A percentile compares a stretch with the other conserved stretches of the same genome.
Evolutionary conservation across 306 rosid species (phyloP).

Genomic region (Vigna trinervia): DNA sequence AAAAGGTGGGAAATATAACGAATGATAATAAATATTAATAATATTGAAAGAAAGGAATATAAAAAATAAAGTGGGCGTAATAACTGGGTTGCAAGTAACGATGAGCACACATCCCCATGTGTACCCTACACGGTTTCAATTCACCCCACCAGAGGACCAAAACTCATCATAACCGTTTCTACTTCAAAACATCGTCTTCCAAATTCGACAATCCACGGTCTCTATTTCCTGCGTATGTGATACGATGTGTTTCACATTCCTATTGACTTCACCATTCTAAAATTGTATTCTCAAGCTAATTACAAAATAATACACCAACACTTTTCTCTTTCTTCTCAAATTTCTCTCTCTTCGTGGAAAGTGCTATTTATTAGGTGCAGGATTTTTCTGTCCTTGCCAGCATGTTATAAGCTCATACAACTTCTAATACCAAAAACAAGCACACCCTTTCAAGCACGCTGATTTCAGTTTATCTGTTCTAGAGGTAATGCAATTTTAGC

Average conservation of each 20-base stretch:
- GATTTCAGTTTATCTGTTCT: conserved; percentile 27
- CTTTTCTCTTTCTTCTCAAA: not conserved
- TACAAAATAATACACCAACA: not conserved
- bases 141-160: conserved; percentile 32
- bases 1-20: not conserved
- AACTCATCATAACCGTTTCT: conserved; percentile 36
- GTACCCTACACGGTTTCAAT: conserved; percentile 11
- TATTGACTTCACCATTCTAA: conserved; percentile 45
- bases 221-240: conserved; percentile 40
- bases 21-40: not conserved
- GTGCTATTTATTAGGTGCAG: conserved; percentile 34
- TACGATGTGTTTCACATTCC: conserved; percentile 44
- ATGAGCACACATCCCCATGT: conserved; percentile 20
- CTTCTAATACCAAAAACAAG: conserved; percentile 4
- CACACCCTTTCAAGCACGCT: conserved; percentile 22
- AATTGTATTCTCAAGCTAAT: not conserved
- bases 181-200: conserved; percentile 9
- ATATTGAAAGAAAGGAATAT: not conserved
- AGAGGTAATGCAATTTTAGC: conserved; percentile 41
- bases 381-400: conserved; percentile 27
- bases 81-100: conserved; percentile 14
- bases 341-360: conserved; percentile 22
- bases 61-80: conserved; percentile 10
- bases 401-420: not conserved
- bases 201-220: conserved; percentile 43